phyloP scores from a whole-genome alignment of 805 yeast species.

The Metschnikowia chrysomelidarum region DNA sequence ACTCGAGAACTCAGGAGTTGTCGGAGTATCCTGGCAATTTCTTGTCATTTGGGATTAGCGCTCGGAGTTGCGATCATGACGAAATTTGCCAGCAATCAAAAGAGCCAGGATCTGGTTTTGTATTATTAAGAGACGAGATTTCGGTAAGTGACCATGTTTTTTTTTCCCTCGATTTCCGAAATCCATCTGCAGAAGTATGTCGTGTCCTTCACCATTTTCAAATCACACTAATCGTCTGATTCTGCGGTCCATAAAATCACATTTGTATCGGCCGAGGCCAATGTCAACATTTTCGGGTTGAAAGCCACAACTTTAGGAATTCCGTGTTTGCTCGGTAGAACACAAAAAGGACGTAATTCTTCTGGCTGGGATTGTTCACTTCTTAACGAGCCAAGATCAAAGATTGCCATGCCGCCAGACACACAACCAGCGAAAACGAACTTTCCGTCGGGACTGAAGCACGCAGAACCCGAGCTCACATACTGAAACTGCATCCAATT shows the following conservation, averaged over 20 bases:
- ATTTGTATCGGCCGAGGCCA: conserved; percentile 47
- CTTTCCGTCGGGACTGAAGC: conserved; percentile 43
- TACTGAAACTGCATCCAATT: conserved; percentile 30
- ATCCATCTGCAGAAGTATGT: no score
- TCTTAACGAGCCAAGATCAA: conserved; percentile 28
- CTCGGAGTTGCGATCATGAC: no score
- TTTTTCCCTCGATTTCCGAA: no score
- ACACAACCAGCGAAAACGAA: conserved; percentile 34
- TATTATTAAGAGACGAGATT: no score
- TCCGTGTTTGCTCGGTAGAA: conserved; percentile 24
- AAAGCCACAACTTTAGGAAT: conserved; percentile 52
- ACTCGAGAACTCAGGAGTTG: no score
- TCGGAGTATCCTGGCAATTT: no score
- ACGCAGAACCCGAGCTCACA: conserved; percentile 31
- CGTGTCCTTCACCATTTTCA: no score
- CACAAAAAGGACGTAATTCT: conserved; percentile 23
- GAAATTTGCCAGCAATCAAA: no score
- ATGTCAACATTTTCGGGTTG: conserved; percentile 57
- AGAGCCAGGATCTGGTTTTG: no score
- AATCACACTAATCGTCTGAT: conserved; percentile 8
- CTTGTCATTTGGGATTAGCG: no score
- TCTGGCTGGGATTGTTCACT: conserved; percentile 18
- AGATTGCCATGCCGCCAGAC: conserved; percentile 25
- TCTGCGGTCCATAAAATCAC: conserved; percentile 40
- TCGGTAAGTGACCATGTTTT: no score